Evolutionary conservation across 1,284 basidiomycete genomes (phyloP).

Genomic region (Somion occarium): DNA sequence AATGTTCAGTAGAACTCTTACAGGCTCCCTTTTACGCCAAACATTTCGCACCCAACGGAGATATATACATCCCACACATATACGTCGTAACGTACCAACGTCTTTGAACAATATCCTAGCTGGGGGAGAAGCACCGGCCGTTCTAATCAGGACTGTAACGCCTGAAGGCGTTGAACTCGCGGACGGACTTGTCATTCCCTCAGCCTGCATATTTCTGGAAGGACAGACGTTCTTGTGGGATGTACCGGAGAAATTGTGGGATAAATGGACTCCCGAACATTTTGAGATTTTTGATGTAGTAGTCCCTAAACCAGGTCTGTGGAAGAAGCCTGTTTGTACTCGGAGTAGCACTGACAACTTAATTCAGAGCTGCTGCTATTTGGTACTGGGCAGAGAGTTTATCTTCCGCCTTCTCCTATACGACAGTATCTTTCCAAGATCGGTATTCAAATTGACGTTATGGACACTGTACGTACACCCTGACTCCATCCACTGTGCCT

Average conservation of each 20-base stretch:
- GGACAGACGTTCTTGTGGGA: conserved; percentile 91
- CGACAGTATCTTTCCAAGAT: conserved; percentile 67
- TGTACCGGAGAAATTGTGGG: conserved; percentile 58
- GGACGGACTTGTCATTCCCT: conserved; percentile 75
- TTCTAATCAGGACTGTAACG: conserved; percentile 64
- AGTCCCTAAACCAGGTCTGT: conserved; percentile 81
- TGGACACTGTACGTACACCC: conserved; percentile 75
- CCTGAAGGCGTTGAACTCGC: conserved; percentile 57
- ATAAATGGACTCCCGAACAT: conserved; percentile 67
- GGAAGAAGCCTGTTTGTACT: not conserved
- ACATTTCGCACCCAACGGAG: conserved; percentile 5
- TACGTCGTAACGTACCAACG: conserved; percentile 17
- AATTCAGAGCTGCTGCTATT: conserved; percentile 80
- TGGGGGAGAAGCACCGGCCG: conserved; percentile 60
- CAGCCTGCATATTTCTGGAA: conserved; percentile 80
- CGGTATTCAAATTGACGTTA: conserved; percentile 90
- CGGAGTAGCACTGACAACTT: not conserved
- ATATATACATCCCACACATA: conserved; percentile 12
- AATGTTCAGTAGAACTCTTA: conserved; percentile 9
- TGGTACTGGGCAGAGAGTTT: conserved; percentile 76
- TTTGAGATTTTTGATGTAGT: conserved; percentile 81
- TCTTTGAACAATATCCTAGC: conserved; percentile 68
- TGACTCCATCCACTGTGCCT: too few species aligned
- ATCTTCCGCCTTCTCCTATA: conserved; percentile 68
- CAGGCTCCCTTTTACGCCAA: not conserved